Conservation (phyloP, 192 early-diverging fungal species). For the Nowakowskiella sp. region DNA sequence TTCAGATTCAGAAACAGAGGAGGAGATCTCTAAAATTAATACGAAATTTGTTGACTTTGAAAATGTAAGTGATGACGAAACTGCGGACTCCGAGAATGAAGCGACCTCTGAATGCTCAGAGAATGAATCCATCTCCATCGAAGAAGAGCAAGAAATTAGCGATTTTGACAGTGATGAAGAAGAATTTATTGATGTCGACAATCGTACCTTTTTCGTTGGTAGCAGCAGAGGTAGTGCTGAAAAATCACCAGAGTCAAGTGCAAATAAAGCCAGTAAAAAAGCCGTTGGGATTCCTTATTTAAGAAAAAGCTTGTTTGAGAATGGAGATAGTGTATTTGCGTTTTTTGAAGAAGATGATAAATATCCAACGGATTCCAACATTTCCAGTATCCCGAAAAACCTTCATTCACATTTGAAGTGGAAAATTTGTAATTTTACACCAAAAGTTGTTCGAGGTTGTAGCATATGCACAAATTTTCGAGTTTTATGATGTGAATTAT, state of each 20-base stretch:
- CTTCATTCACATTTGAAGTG: slow-evolving; percentile 23
- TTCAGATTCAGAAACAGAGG: too few species aligned
- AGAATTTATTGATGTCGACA: background rate
- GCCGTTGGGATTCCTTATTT: slow-evolving; percentile 7
- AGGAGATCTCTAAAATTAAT: too few species aligned
- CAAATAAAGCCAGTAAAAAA: background rate
- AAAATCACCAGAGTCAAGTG: background rate
- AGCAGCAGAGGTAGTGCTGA: background rate
- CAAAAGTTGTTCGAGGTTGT: slow-evolving; percentile 37
- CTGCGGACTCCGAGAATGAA: too few species aligned
- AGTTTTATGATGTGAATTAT: background rate
- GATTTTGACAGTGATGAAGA: slow-evolving; percentile 7
- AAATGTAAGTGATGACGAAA: too few species aligned
- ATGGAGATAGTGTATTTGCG: slow-evolving; percentile 30
- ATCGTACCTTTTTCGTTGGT: background rate
- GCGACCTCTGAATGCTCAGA: too few species aligned
- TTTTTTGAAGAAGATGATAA: slow-evolving; percentile 28
- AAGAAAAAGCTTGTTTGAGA: slow-evolving; percentile 23
- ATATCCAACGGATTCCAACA: background rate
- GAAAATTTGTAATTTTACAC: slow-evolving; percentile 35
- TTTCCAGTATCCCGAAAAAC: slow-evolving; percentile 8
- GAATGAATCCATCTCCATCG: too few species aligned
- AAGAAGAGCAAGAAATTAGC: slow-evolving; percentile 6
- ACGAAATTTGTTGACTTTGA: too few species aligned
- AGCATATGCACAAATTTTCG: background rate